Base-by-base conservation (phyloP, 768 basidiomycete genomes). In the Candolleomyces efflorescens region DNA sequence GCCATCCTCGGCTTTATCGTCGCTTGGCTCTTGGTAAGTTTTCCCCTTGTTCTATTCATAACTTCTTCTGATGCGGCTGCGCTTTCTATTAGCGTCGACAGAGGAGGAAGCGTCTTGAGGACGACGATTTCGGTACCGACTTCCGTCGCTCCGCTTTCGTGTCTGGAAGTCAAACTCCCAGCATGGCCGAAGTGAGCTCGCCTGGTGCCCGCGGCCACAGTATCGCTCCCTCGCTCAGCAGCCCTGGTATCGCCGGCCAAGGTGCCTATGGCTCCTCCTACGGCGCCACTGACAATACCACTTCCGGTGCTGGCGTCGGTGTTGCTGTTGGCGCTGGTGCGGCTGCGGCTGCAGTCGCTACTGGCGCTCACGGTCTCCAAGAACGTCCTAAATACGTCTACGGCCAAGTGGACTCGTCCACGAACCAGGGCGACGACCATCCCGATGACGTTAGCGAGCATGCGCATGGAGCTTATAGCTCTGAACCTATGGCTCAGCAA, bases 21-120 rank as follows among this genome's bases (percentile, higher is more conserved):
- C 58, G 67, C 73, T 20, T 78, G 72, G 65, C 60, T 79, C 58
- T 61, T 79, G 44, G 78, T 79, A 66, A n/a, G 73, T 64, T n/a
- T n/a, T 47, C 22, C 20, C 12, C 23, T 57, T 60, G 43, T 23
- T 32, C 39, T 22, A 0, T 39, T 49, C 36, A 51, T 58, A 18
- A 56, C 26, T 20, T n/a, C 17, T 53, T 22, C 47, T 63, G 39
- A 55, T 7, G 24, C 11, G 22, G 20, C 41, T 46, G 26, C 52
- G 32, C 43, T 55, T 46, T 47, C 37, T 47, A 38, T 22, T 39
- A 78, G 76, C 75, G 78, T 61, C 77, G 77, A 56, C 58, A 66
- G 58, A 73, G 75, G 49, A 68, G 66, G 54, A 68, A 71, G 45
- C 65, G 67, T 48, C 56, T 49, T 17, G 68, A 64, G 17, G 67